Evolutionary conservation across 805 yeast species (phyloP).

Genomic region (Zygoascus flipseniorum): DNA sequence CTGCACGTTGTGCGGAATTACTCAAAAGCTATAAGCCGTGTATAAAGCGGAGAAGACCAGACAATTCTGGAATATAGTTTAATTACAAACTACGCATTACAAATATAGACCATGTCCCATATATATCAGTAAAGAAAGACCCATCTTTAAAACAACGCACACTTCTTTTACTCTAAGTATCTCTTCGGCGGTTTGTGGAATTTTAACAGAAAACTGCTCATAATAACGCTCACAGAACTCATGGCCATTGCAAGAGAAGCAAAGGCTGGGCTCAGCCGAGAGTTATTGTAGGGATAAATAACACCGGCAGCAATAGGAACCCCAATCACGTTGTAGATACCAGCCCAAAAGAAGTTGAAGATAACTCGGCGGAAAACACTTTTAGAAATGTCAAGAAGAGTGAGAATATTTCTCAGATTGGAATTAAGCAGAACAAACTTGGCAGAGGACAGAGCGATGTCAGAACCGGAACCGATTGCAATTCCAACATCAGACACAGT

Average conservation of each 20-base stretch:
- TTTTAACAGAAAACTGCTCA: constrained; percentile 66
- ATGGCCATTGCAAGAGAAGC: constrained; percentile 93
- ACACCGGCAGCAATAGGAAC: constrained; percentile 92
- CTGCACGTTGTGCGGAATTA: too few relatives aligned
- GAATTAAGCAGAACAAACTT: constrained; percentile 58
- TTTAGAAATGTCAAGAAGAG: constrained; percentile 56
- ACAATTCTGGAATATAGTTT: too few relatives aligned
- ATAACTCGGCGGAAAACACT: constrained; percentile 68
- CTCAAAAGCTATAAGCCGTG: too few relatives aligned
- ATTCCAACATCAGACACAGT: constrained; percentile 70
- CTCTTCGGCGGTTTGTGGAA: constrained; percentile 30
- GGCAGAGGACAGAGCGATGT: constrained; percentile 64
- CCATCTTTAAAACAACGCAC: too few relatives aligned
- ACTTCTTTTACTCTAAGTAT: not conserved
- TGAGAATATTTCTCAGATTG: constrained; percentile 42
- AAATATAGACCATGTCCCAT: too few relatives aligned
- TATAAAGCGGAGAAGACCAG: too few relatives aligned
- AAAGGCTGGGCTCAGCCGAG: constrained; percentile 69
- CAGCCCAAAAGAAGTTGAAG: constrained; percentile 80
- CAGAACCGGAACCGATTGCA: constrained; percentile 70
- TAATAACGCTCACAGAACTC: constrained; percentile 81
- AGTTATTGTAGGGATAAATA: constrained; percentile 67
- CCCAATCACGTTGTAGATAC: constrained; percentile 73
- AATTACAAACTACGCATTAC: too few relatives aligned
- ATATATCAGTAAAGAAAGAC: too few relatives aligned